phyloP scores from a whole-genome alignment of 169 alveolate genomes.

The Plasmodium inui region DNA sequence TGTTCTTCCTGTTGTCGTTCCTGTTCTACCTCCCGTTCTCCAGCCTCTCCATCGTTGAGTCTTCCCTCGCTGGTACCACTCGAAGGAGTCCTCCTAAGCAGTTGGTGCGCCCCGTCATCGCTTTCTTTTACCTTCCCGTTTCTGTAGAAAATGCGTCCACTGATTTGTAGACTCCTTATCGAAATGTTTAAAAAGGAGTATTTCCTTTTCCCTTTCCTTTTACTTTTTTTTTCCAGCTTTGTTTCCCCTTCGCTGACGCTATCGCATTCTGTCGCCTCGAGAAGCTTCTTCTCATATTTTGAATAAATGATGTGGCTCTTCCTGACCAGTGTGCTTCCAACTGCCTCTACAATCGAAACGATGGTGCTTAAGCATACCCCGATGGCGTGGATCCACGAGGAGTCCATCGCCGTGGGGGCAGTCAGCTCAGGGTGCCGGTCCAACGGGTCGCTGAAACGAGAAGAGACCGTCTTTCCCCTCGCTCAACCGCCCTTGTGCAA shows the following conservation, averaged over 20 bases:
- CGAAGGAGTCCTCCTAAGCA: neutral
- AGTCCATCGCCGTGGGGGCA: constrained; percentile 1
- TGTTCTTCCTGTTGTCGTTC: no score
- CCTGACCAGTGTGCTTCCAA: constrained; percentile 21
- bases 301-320: constrained; percentile 30
- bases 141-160: neutral
- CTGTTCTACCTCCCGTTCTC: no score
- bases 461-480: neutral
- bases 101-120: neutral
- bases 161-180: constrained; percentile 16
- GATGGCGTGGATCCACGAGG: neutral
- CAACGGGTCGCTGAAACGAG: neutral
- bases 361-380: constrained; percentile 13
- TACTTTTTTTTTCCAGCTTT: neutral
- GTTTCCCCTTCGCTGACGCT: neutral
- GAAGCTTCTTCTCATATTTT: constrained; percentile 25
- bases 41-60: neutral
- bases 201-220: neutral
- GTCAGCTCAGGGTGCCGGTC: neutral
- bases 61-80: neutral
- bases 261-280: neutral
- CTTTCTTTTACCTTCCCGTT: constrained; percentile 1
- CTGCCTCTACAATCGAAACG: constrained; percentile 17
- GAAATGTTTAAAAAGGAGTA: constrained; percentile 44
- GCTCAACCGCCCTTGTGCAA: neutral